Percentiles rank a stretch among this genome's conserved stretches.
Conservation (phyloP, 2,329 filamentous ascomycete species). For the Waltergamsia citrina region DNA sequence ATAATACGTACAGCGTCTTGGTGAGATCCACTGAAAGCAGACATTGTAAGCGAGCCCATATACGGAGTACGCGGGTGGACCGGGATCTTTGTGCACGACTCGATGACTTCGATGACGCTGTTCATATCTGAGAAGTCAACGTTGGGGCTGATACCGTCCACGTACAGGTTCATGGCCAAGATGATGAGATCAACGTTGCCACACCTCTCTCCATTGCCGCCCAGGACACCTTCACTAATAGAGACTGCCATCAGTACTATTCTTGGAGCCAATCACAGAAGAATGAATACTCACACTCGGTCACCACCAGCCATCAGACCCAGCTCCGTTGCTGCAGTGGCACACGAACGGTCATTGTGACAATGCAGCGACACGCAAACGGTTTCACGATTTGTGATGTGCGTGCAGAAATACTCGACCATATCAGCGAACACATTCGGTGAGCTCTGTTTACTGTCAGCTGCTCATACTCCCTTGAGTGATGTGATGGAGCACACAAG, state of each 20-base stretch:
- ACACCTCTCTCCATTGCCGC: constrained; percentile 76
- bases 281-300: constrained; percentile 81
- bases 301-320: constrained; percentile 96
- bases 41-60: constrained; percentile 83
- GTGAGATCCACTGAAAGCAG: constrained; percentile 84
- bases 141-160: constrained; percentile 75
- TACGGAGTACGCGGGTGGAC: constrained; percentile 86
- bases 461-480: no score
- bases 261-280: background rate
- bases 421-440: constrained; percentile 95
- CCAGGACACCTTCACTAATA: background rate
- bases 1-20: constrained; percentile 67
- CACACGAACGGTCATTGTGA: constrained; percentile 90
- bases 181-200: constrained; percentile 95
- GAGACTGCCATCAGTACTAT: background rate
- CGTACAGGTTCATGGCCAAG: constrained; percentile 87
- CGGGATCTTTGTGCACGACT: constrained; percentile 90
- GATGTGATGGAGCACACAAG: no score
- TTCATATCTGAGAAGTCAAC: constrained; percentile 90
- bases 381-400: constrained; percentile 79
- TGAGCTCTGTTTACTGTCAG: constrained; percentile 41
- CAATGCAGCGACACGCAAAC: constrained; percentile 84
- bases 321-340: constrained; percentile 80
- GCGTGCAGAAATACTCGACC: constrained; percentile 87
- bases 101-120: constrained; percentile 77